A percentile compares a stretch with the other conserved stretches of the same genome.
phyloP scores from a whole-genome alignment of 1,284 basidiomycete genomes.

The Puccinia hordei region DNA sequence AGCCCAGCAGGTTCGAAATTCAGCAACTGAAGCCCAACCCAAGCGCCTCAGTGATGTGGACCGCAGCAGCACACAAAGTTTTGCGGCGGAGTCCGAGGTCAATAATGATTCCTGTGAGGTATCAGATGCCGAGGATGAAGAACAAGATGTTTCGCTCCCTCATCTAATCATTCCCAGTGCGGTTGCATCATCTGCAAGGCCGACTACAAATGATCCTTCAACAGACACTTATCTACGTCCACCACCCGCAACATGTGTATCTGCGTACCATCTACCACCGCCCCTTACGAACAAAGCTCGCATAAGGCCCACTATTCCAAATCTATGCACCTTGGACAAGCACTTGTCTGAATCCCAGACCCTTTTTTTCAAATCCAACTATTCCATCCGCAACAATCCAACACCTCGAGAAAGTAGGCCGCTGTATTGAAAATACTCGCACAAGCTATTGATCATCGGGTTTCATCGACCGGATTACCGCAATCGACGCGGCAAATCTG shows the following conservation, averaged over 20 bases:
- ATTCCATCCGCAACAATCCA: not conserved
- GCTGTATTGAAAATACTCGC: not conserved
- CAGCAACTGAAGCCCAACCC: not conserved
- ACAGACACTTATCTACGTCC: not conserved
- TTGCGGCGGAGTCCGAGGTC: not conserved
- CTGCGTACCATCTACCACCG: conserved; percentile 15
- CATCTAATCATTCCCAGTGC: not conserved
- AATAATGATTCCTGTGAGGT: conserved; percentile 1
- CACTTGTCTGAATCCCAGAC: conserved; percentile 29
- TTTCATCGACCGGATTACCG: no score
- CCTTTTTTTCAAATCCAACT: conserved; percentile 27
- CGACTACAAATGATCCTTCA: not conserved
- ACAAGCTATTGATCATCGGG: no score
- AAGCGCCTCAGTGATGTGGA: not conserved
- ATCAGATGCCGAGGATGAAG: conserved; percentile 3
- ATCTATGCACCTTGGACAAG: conserved; percentile 23
- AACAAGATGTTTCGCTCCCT: not conserved
- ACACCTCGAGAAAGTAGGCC: not conserved
- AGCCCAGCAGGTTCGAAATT: conserved; percentile 15
- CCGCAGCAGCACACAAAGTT: not conserved
- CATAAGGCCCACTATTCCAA: conserved; percentile 17
- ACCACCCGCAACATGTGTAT: not conserved
- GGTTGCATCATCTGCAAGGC: not conserved
- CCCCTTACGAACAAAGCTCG: not conserved
- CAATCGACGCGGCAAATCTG: no score